Evolutionary conservation across 768 basidiomycete species (phyloP).

Genomic region (Psilocybe subaeruginosa): DNA sequence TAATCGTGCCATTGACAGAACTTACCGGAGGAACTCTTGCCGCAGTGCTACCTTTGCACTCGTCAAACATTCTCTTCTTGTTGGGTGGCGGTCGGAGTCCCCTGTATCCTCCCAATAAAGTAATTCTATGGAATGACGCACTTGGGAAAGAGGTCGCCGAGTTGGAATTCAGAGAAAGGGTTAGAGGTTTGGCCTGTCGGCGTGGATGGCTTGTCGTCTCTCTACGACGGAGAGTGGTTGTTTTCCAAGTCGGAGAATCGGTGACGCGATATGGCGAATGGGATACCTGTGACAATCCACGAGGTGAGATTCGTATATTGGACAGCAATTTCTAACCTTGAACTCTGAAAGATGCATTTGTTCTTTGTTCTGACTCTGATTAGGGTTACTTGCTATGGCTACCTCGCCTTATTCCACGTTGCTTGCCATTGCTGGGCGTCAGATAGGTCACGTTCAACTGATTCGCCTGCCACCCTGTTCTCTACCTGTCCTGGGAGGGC

Average conservation of each 20-base stretch:
- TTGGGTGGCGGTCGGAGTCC: constrained; percentile 89
- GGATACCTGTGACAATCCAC: constrained; percentile 87
- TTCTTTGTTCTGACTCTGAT: background rate
- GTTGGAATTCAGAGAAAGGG: constrained; percentile 85
- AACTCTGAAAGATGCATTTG: constrained; percentile 16
- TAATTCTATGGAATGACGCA: constrained; percentile 87
- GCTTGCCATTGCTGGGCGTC: constrained; percentile 84
- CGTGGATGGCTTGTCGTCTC: constrained; percentile 87
- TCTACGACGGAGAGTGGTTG: constrained; percentile 75
- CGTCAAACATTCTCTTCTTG: constrained; percentile 82
- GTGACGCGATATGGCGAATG: constrained; percentile 73
- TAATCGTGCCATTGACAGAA: constrained; percentile 46
- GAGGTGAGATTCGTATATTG: constrained; percentile 51
- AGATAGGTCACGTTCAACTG: constrained; percentile 87
- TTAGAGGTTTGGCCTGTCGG: constrained; percentile 78
- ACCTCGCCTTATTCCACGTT: constrained; percentile 78
- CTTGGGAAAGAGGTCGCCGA: constrained; percentile 80
- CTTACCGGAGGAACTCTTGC: constrained; percentile 78
- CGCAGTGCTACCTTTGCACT: constrained; percentile 77
- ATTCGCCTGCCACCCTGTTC: constrained; percentile 83
- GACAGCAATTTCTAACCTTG: constrained; percentile 11
- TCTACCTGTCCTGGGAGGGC: constrained; percentile 57
- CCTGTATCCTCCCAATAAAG: constrained; percentile 90
- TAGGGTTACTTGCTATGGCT: constrained; percentile 80
- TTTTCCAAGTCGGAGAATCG: constrained; percentile 67